A percentile compares a stretch with the other conserved stretches of the same genome.
Conservation (phyloP, 2,329 filamentous ascomycete species). For the Stagonosporopsis vannaccii region DNA sequence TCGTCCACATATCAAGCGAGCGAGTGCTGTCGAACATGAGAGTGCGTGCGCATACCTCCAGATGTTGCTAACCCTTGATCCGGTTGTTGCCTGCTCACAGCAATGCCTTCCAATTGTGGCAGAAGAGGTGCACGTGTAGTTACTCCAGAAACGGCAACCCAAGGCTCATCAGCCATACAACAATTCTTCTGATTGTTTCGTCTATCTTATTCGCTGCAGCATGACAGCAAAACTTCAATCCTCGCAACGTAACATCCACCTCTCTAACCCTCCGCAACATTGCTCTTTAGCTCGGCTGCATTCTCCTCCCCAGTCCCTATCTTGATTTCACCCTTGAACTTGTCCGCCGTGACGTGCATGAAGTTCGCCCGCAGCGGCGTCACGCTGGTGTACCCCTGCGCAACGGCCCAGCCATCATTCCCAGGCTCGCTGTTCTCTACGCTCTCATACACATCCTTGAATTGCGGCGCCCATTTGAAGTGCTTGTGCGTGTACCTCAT, state of each 20-base stretch:
- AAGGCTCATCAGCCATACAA: too few relatives aligned
- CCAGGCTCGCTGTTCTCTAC: constrained; percentile 81
- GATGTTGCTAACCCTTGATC: too few relatives aligned
- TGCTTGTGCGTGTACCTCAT: constrained; percentile 76
- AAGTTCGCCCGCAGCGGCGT: constrained; percentile 94
- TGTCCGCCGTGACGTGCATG: constrained; percentile 63
- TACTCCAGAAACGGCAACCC: too few relatives aligned
- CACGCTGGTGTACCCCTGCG: constrained; percentile 86
- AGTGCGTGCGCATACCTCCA: too few relatives aligned
- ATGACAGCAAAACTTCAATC: neutral
- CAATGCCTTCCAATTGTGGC: too few relatives aligned
- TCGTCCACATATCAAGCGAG: too few relatives aligned
- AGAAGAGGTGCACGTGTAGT: too few relatives aligned
- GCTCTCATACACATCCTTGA: constrained; percentile 85
- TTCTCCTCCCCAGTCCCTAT: constrained; percentile 9
- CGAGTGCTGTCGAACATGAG: too few relatives aligned
- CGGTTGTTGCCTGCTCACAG: too few relatives aligned
- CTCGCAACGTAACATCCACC: neutral
- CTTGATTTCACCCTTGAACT: constrained; percentile 43
- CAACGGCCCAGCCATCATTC: constrained; percentile 92
- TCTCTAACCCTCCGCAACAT: neutral
- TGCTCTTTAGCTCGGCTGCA: neutral
- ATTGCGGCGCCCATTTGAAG: constrained; percentile 93
- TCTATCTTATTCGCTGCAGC: too few relatives aligned
- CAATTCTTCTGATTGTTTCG: too few relatives aligned